A percentile compares a stretch with the other conserved stretches of the same genome.
Conservation (phyloP, 805 yeast species). For the Yamadazyma laniorum region DNA sequence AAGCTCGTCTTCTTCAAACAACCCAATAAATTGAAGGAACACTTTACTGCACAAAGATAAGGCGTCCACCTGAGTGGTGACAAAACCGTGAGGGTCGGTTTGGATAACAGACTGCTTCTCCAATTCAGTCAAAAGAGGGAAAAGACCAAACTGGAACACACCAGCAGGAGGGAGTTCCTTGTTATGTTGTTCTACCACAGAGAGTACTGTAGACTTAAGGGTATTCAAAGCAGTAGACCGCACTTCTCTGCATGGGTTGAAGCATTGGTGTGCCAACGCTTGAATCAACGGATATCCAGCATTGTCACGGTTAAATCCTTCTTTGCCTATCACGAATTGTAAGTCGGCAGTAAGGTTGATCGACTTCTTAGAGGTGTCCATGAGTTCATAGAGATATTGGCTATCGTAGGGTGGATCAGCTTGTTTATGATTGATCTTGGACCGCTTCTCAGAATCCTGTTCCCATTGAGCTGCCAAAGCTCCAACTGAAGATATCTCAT, state of each 20-base stretch:
- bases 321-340: conserved; percentile 31
- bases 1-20: conserved; percentile 20
- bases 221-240: conserved; percentile 62
- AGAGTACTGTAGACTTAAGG: conserved; percentile 53
- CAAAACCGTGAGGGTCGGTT: conserved; percentile 64
- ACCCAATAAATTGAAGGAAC: conserved; percentile 34
- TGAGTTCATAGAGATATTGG: conserved; percentile 51
- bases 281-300: conserved; percentile 64
- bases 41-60: conserved; percentile 64
- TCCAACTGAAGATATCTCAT: conserved; percentile 78
- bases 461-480: conserved; percentile 78
- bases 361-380: conserved; percentile 59
- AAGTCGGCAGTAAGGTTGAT: conserved; percentile 59
- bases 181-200: conserved; percentile 33
- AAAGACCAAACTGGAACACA: conserved; percentile 68
- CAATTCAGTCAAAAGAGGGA: conserved; percentile 68
- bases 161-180: conserved; percentile 48
- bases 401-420: conserved; percentile 22
- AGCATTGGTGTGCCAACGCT: conserved; percentile 84
- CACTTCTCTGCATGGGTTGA: conserved; percentile 81
- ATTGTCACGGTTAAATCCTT: conserved; percentile 30
- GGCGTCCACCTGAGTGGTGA: conserved; percentile 63
- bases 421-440: conserved; percentile 21
- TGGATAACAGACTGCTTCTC: conserved; percentile 57
- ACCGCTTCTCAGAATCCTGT: conserved; percentile 49